A percentile compares a stretch with the other conserved stretches of the same genome.
phyloP scores from a whole-genome alignment of 495 filamentous ascomycete genomes.

The Aspergillus mulundensis region DNA sequence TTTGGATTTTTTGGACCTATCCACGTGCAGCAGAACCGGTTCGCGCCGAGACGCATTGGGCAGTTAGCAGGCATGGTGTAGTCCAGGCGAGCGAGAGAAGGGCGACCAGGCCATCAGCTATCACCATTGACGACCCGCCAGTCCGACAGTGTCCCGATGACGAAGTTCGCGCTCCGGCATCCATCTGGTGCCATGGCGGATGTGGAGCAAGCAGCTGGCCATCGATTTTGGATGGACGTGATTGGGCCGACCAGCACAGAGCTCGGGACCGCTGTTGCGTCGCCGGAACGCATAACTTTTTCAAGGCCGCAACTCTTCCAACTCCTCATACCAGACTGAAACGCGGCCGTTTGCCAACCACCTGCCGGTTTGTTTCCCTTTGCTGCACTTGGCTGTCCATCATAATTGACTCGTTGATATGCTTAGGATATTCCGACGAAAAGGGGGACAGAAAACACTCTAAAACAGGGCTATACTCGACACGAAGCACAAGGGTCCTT shows the following conservation, averaged over 20 bases:
- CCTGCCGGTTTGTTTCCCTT: constrained; percentile 16
- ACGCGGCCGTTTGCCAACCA: constrained; percentile 22
- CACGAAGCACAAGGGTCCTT: constrained; percentile 16
- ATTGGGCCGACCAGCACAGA: constrained; percentile 31
- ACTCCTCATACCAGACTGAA: constrained; percentile 23
- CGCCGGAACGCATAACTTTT: constrained; percentile 21
- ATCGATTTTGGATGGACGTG: constrained; percentile 23
- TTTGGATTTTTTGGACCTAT: constrained; percentile 6
- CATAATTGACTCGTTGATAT: constrained; percentile 2
- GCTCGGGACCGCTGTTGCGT: constrained; percentile 25
- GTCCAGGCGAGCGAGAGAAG: not conserved
- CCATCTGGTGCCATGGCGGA: constrained; percentile 6
- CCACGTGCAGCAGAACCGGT: constrained; percentile 4
- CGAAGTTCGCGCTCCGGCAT: not conserved
- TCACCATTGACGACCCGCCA: not conserved
- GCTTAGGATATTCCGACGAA: constrained; percentile 9
- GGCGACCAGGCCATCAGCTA: not conserved
- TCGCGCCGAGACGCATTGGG: not conserved
- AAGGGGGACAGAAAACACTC: constrained; percentile 4
- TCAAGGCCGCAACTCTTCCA: constrained; percentile 32
- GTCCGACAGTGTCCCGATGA: not conserved
- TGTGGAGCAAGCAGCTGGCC: constrained; percentile 24
- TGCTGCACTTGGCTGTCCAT: not conserved
- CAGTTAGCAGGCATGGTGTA: not conserved
- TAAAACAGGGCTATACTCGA: constrained; percentile 4